These are phyloP conservation scores for Suillus cothurnatus DNA, from an alignment of 768 basidiomycete genomes.

Conservation along the genomic window DNA sequence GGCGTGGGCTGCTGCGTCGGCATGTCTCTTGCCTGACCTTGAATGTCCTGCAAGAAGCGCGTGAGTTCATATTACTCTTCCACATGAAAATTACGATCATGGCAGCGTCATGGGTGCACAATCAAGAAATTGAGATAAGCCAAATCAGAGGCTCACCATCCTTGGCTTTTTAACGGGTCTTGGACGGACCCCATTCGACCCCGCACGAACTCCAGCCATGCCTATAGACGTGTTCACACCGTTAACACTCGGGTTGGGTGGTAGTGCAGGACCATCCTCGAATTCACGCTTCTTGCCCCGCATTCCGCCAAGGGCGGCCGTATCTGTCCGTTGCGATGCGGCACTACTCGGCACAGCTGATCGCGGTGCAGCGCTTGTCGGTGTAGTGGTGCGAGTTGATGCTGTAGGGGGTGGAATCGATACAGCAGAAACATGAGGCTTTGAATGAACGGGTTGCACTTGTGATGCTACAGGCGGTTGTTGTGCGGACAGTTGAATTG, in stretches of 20 bases:
- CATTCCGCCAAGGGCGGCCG: slow-evolving; percentile 13
- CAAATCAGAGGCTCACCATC: slow-evolving; percentile 50
- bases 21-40: slow-evolving; percentile 64
- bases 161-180: slow-evolving; percentile 77
- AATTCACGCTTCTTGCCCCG: slow-evolving; percentile 39
- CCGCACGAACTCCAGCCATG: slow-evolving; percentile 57
- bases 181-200: slow-evolving; percentile 57
- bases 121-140: background rate
- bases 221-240: slow-evolving; percentile 29
- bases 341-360: slow-evolving; percentile 29
- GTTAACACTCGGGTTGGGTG: slow-evolving; percentile 25
- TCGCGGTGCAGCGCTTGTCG: slow-evolving; percentile 34
- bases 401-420: slow-evolving; percentile 33
- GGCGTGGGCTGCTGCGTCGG: slow-evolving; percentile 75
- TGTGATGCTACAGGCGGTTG: slow-evolving; percentile 24
- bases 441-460: slow-evolving; percentile 16
- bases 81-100: background rate
- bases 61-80: slow-evolving; percentile 6
- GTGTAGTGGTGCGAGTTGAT: slow-evolving; percentile 32
- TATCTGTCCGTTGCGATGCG: slow-evolving; percentile 24
- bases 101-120: background rate
- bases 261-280: slow-evolving; percentile 26
- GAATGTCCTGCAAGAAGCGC: slow-evolving; percentile 49
- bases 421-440: slow-evolving; percentile 34
- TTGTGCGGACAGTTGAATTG: slow-evolving; percentile 24